Evolutionary conservation across 1,284 basidiomycete species (phyloP).

Genomic region (Macrocystidia cucumis): DNA sequence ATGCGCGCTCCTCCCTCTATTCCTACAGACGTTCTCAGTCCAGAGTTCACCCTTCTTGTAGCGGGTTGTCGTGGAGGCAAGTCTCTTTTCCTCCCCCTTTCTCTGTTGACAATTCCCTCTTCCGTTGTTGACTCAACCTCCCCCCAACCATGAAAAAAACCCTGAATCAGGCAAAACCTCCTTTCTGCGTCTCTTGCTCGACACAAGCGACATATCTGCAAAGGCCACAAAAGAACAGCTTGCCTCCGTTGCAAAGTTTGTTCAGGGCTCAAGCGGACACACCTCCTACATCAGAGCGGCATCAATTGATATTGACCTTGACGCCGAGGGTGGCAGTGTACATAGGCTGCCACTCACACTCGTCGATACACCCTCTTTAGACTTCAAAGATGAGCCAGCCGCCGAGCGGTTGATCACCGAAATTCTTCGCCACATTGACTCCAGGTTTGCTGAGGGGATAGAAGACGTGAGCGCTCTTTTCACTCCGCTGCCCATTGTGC

Average conservation of each 20-base stretch:
- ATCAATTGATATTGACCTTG: conserved; percentile 58
- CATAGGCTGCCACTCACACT: conserved; percentile 55
- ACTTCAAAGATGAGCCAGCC: conserved; percentile 52
- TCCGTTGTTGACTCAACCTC: conserved; percentile 21
- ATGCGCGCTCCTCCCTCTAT: conserved; percentile 12
- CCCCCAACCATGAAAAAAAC: not conserved
- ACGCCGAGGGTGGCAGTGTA: conserved; percentile 34
- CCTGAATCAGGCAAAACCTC: conserved; percentile 66
- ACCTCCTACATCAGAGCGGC: conserved; percentile 60
- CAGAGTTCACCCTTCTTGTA: conserved; percentile 65
- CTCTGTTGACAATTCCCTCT: conserved; percentile 12
- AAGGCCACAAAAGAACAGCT: conserved; percentile 61
- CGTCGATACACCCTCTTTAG: conserved; percentile 72
- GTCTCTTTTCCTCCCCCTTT: conserved; percentile 18
- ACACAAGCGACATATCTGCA: conserved; percentile 58
- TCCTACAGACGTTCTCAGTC: conserved; percentile 21
- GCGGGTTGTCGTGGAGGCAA: conserved; percentile 53
- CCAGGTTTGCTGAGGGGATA: conserved; percentile 55
- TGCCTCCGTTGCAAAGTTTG: conserved; percentile 66
- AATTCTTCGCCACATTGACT: conserved; percentile 58
- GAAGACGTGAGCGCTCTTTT: conserved; percentile 53
- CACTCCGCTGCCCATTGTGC: conserved; percentile 14
- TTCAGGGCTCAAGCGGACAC: conserved; percentile 60
- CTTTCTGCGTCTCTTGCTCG: conserved; percentile 70
- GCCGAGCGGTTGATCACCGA: conserved; percentile 54